These are phyloP conservation scores for Dalbergia cultrata DNA, from an alignment of 306 rosid genomes.

Conservation along the genomic window DNA sequence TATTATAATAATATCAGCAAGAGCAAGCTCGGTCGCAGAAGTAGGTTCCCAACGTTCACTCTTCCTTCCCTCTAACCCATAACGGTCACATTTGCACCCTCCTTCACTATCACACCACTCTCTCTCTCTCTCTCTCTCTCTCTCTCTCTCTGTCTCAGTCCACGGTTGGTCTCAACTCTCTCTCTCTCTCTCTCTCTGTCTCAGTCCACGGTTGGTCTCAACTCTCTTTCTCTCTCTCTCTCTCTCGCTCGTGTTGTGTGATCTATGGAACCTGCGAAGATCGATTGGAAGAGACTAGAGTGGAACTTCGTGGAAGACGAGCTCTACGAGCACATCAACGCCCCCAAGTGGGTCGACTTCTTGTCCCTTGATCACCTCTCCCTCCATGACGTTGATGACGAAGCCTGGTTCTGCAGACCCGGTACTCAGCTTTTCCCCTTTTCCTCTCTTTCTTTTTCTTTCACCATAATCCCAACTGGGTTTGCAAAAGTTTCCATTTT, in stretches of 20 bases:
- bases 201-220: slow-evolving; percentile 14
- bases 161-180: neutral
- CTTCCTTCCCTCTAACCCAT: slow-evolving; percentile 19
- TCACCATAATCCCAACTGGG: neutral
- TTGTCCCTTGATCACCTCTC: slow-evolving; percentile 54
- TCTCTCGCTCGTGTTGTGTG: neutral
- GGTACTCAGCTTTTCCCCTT: slow-evolving; percentile 46
- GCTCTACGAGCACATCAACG: slow-evolving; percentile 81
- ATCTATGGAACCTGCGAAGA: slow-evolving; percentile 91
- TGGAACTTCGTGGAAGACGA: slow-evolving; percentile 84
- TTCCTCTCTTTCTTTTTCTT: neutral
- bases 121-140: too few relatives aligned
- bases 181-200: slow-evolving; percentile 7
- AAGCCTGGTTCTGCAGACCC: slow-evolving; percentile 90
- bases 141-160: slow-evolving; percentile 24
- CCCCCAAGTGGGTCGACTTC: slow-evolving; percentile 96
- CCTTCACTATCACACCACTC: slow-evolving; percentile 33
- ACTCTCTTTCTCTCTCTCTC: slow-evolving; percentile 1
- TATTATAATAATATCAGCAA: neutral
- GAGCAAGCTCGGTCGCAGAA: neutral
- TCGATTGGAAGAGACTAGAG: slow-evolving; percentile 90
- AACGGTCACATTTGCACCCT: slow-evolving; percentile 66
- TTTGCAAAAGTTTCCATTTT: slow-evolving; percentile 28
- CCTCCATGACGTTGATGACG: slow-evolving; percentile 54
- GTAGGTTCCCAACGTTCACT: slow-evolving; percentile 53